phyloP scores from a whole-genome alignment of 345 rosid genomes.

The Rhodamnia argentea region DNA sequence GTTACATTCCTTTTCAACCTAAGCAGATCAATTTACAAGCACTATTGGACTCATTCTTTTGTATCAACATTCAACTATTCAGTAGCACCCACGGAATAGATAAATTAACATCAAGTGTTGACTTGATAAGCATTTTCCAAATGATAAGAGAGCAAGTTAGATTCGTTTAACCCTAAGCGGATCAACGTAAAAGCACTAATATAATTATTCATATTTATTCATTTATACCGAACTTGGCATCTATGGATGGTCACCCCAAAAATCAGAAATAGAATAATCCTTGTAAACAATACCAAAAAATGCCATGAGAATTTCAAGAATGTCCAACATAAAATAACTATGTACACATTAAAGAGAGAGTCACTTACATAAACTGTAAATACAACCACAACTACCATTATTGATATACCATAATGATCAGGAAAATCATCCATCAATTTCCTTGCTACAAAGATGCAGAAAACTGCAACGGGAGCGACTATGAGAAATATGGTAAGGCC shows the following conservation, averaged over 20 bases:
- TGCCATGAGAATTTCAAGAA: neutral
- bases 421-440: conserved; percentile 72
- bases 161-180: neutral
- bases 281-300: neutral
- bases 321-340: neutral
- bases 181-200: neutral
- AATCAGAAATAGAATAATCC: neutral
- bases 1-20: neutral
- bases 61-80: neutral
- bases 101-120: neutral
- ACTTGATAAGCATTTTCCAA: neutral
- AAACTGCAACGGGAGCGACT: conserved; percentile 65
- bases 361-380: conserved; percentile 66
- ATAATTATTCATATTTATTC: neutral
- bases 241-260: neutral
- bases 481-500: conserved; percentile 74
- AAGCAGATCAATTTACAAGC: neutral
- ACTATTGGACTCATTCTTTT: neutral
- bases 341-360: neutral
- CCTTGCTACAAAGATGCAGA: conserved; percentile 81
- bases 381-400: conserved; percentile 43
- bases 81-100: neutral
- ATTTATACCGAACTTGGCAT: neutral
- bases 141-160: neutral
- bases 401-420: conserved; percentile 63